Evolutionary conservation across 73 alveolate genomes (phyloP).

Genomic region (Paramecium biaurelia): DNA sequence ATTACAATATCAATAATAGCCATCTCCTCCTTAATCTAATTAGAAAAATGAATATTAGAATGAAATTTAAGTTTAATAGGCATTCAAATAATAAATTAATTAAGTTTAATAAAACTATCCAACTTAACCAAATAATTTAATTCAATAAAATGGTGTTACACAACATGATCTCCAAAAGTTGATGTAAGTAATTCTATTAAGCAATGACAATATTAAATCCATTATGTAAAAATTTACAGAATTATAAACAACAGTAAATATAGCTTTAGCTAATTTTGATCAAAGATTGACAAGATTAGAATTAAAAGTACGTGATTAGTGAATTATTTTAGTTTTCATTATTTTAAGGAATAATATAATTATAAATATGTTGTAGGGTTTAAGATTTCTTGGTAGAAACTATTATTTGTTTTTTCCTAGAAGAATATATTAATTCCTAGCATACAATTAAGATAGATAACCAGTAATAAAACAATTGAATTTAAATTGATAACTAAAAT

Average conservation of each 20-base stretch:
- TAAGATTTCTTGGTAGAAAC: no score
- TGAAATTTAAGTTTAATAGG: background rate
- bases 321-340: background rate
- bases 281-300: background rate
- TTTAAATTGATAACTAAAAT: no score
- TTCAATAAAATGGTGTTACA: background rate
- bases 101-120: background rate
- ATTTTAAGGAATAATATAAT: no score
- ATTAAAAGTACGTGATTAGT: background rate
- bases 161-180: background rate
- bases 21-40: background rate
- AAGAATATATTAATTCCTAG: no score
- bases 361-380: no score
- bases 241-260: constrained; percentile 9
- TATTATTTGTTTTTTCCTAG: no score
- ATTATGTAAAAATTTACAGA: constrained; percentile 22
- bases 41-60: background rate
- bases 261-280: background rate
- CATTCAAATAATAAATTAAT: background rate
- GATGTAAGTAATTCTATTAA: background rate
- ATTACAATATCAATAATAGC: background rate
- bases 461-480: no score
- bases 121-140: background rate
- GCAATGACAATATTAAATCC: constrained; percentile 10
- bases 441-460: no score